Percentiles rank a stretch among this genome's conserved stretches.
phyloP scores from a whole-genome alignment of 768 basidiomycete genomes.

The Trametes meyenii region DNA sequence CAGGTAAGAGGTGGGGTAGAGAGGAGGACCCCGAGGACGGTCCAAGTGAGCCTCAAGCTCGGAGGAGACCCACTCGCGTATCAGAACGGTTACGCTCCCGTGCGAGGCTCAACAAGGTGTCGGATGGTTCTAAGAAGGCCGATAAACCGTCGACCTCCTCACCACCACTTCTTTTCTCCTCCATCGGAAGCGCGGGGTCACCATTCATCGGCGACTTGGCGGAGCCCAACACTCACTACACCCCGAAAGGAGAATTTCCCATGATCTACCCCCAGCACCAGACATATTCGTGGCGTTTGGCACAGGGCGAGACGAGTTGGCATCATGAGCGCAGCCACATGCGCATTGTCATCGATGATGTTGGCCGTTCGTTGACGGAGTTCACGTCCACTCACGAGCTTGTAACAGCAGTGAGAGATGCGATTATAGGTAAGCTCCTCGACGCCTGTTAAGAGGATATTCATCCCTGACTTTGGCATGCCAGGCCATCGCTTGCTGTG shows the following conservation, averaged over 20 bases:
- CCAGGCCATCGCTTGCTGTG: neutral
- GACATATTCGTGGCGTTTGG: slow-evolving; percentile 7
- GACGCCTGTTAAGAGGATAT: neutral
- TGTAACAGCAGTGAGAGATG: neutral
- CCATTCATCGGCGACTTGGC: neutral
- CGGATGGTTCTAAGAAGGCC: no score
- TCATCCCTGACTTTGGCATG: no score
- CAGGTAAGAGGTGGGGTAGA: no score
- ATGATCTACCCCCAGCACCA: slow-evolving; percentile 7
- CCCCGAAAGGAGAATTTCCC: neutral
- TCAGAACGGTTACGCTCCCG: no score
- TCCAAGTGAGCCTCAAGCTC: neutral
- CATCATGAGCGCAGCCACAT: slow-evolving; percentile 17
- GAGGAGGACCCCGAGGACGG: neutral
- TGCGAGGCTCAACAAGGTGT: no score
- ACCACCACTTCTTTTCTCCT: neutral
- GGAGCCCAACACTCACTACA: neutral
- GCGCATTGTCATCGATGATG: neutral
- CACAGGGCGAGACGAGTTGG: neutral
- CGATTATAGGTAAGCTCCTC: neutral
- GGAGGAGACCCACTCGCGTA: neutral
- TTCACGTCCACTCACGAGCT: slow-evolving; percentile 4
- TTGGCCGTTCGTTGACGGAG: no score
- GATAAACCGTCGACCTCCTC: no score
- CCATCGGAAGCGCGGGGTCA: neutral